A percentile compares a stretch with the other conserved stretches of the same genome.
Evolutionary conservation across 148 eudicot species (phyloP).

Genomic region (Amaranthus hypochondriacus): DNA sequence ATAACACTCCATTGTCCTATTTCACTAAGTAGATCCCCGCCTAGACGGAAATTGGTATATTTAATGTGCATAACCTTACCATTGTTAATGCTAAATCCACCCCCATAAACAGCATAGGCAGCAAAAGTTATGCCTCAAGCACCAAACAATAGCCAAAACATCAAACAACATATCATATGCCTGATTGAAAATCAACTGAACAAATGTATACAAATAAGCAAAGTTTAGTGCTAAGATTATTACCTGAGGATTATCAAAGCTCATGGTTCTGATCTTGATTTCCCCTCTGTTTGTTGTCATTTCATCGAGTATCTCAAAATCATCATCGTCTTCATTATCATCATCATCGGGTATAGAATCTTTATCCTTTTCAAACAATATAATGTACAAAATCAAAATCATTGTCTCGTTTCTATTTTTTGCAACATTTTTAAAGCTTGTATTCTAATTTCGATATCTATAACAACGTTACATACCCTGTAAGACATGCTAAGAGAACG

Average conservation of each 20-base stretch:
- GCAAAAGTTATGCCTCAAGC: background rate
- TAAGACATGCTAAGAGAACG: slow-evolving; percentile 32
- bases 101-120: background rate
- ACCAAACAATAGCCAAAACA: no score
- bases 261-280: slow-evolving; percentile 39
- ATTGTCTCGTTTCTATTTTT: background rate
- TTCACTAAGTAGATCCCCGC: no score
- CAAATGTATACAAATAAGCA: background rate
- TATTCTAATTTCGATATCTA: no score
- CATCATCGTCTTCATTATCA: slow-evolving; percentile 27
- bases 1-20: no score
- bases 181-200: no score
- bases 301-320: slow-evolving; percentile 47
- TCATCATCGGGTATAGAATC: slow-evolving; percentile 17
- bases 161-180: background rate
- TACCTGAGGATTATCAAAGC: slow-evolving; percentile 35
- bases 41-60: no score
- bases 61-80: background rate
- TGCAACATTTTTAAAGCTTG: background rate
- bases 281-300: slow-evolving; percentile 58
- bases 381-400: background rate
- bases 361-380: slow-evolving; percentile 21
- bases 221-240: slow-evolving; percentile 4
- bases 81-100: background rate
- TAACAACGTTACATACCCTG: slow-evolving; percentile 20